These are phyloP conservation scores for Waltergamsia citrina DNA, from an alignment of 2,329 filamentous ascomycete species.

Conservation along the genomic window DNA sequence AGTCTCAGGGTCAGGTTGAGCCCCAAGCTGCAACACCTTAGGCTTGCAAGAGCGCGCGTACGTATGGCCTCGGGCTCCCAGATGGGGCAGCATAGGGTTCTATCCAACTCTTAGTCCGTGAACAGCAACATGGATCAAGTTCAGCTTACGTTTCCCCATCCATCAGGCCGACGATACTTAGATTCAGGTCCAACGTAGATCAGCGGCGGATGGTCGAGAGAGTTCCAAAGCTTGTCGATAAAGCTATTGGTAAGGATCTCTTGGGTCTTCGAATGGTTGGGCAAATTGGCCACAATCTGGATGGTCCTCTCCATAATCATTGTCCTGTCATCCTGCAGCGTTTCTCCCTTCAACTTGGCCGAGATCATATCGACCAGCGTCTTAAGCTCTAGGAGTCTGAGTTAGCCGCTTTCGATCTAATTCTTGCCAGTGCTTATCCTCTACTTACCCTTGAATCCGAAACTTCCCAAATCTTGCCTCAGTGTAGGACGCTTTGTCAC, in stretches of 20 bases:
- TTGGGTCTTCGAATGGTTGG: constrained; percentile 50
- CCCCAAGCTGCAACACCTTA: constrained; percentile 47
- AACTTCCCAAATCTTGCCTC: constrained; percentile 45
- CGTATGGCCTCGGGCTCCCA: constrained; percentile 57
- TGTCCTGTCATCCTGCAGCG: constrained; percentile 62
- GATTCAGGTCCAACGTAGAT: constrained; percentile 54
- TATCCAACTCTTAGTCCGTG: constrained; percentile 12
- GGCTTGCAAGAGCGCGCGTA: constrained; percentile 59
- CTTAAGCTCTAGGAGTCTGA: constrained; percentile 41
- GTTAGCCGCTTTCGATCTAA: neutral
- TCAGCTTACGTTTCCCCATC: constrained; percentile 51
- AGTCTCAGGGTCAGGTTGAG: constrained; percentile 55
- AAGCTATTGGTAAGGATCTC: constrained; percentile 57
- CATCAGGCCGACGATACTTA: constrained; percentile 60
- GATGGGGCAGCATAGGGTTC: constrained; percentile 54
- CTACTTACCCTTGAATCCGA: constrained; percentile 38
- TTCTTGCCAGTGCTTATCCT: too few species aligned
- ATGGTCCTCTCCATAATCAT: constrained; percentile 70
- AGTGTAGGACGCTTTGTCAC: constrained; percentile 39
- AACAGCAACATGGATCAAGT: too few species aligned
- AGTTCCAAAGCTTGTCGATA: constrained; percentile 60
- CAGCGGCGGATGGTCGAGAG: constrained; percentile 62
- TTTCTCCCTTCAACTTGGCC: constrained; percentile 51
- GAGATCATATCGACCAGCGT: constrained; percentile 53
- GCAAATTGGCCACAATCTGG: constrained; percentile 57